Percentiles rank a stretch among this genome's conserved stretches.
phyloP scores from a whole-genome alignment of 2,329 filamentous ascomycete species.

The Exophiala dermatitidis region DNA sequence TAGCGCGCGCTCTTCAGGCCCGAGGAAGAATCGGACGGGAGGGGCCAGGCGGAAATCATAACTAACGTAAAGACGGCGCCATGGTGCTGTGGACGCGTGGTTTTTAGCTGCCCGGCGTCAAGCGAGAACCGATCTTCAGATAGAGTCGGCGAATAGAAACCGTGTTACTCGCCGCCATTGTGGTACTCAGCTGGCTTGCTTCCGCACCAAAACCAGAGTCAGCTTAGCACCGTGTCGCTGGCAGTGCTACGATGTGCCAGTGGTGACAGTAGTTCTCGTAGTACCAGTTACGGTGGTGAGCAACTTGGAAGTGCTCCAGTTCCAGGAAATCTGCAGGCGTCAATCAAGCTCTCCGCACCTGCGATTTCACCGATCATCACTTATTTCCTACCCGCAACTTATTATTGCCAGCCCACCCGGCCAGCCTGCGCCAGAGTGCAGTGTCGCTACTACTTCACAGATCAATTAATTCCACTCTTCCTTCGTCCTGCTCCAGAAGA shows the following conservation, averaged over 20 bases:
- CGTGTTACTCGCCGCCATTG: neutral
- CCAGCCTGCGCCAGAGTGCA: too few species aligned
- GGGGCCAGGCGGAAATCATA: too few species aligned
- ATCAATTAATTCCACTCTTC: too few species aligned
- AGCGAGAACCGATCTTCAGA: neutral
- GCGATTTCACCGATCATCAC: neutral
- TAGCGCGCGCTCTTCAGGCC: too few species aligned
- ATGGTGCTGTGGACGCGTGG: too few species aligned
- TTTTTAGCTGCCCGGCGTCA: neutral
- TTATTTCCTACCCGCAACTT: too few species aligned
- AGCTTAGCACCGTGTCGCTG: neutral
- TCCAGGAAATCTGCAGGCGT: neutral
- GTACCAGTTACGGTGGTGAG: neutral
- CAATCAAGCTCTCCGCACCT: conserved; percentile 2
- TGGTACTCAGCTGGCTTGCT: neutral
- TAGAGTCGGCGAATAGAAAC: neutral
- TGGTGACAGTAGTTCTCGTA: neutral
- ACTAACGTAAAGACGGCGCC: too few species aligned
- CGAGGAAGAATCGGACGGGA: too few species aligned
- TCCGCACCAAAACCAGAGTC: neutral
- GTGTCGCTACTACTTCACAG: too few species aligned
- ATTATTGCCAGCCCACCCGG: too few species aligned
- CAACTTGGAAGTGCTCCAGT: neutral
- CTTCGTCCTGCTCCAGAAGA: too few species aligned
- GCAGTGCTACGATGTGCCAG: too few species aligned